Evolutionary conservation across 805 yeast species (phyloP).

Genomic region (Kodamaea kakaduensis): DNA sequence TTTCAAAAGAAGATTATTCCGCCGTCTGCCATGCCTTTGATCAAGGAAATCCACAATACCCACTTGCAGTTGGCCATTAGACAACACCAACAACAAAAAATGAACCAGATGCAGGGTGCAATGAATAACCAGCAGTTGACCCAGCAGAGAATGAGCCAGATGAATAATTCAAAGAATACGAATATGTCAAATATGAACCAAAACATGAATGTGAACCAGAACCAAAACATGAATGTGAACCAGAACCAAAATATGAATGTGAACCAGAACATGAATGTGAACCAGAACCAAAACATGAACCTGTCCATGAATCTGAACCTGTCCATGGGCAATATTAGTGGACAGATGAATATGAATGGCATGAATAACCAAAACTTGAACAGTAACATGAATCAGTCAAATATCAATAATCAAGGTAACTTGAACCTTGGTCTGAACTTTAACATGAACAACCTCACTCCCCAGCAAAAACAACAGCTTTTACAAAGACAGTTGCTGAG

Average conservation of each 20-base stretch:
- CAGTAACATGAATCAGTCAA: constrained; percentile 8
- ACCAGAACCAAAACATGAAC: constrained; percentile 11
- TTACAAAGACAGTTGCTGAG: constrained; percentile 32
- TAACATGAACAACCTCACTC: constrained; percentile 24
- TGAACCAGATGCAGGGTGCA: constrained; percentile 22
- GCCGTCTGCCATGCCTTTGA: constrained; percentile 51
- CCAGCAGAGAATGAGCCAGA: constrained; percentile 4
- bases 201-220: constrained; percentile 10
- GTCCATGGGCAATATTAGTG: too few relatives aligned
- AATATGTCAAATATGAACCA: constrained; percentile 9
- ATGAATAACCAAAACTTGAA: constrained; percentile 6
- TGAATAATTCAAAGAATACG: constrained; percentile 10
- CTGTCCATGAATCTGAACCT: constrained; percentile 3
- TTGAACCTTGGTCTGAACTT: constrained; percentile 18
- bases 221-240: constrained; percentile 11
- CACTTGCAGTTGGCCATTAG: constrained; percentile 58
- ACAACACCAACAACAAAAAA: constrained; percentile 44
- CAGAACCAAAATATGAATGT: constrained; percentile 10
- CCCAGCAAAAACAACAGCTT: constrained; percentile 38
- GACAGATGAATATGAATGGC: too few relatives aligned
- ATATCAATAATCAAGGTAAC: constrained; percentile 9
- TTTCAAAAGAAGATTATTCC: constrained; percentile 56
- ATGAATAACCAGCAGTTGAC: constrained; percentile 8
- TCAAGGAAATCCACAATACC: constrained; percentile 63
- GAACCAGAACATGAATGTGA: constrained; percentile 10